These are phyloP conservation scores for Pichia sp. DNA, from an alignment of 1,139 yeast species.

Conservation along the genomic window DNA sequence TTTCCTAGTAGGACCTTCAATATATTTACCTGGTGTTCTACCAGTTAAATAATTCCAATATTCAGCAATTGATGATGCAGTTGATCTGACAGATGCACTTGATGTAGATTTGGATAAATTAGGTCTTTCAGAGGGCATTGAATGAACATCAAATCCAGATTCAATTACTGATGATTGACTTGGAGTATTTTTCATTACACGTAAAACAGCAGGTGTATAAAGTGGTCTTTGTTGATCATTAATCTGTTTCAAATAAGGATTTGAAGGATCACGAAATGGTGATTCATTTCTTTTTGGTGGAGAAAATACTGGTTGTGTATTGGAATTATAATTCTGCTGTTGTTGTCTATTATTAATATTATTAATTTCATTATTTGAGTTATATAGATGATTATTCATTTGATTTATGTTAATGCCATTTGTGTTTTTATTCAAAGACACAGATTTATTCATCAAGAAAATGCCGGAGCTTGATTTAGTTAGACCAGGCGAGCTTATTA, in stretches of 20 bases:
- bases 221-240: constrained; percentile 76
- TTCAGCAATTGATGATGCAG: constrained; percentile 23
- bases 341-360: neutral
- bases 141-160: constrained; percentile 10
- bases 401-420: too few relatives aligned
- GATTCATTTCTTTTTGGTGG: constrained; percentile 26
- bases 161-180: constrained; percentile 8
- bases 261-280: constrained; percentile 28
- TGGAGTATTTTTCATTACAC: constrained; percentile 30
- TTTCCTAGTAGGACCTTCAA: constrained; percentile 46
- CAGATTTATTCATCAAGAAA: neutral
- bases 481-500: neutral
- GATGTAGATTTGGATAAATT: constrained; percentile 18
- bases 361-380: neutral
- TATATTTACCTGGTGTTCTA: constrained; percentile 17
- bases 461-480: neutral
- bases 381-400: too few relatives aligned
- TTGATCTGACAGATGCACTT: constrained; percentile 22
- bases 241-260: constrained; percentile 42
- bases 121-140: constrained; percentile 18
- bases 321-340: neutral
- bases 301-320: constrained; percentile 2
- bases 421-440: too few relatives aligned
- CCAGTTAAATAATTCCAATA: constrained; percentile 26
- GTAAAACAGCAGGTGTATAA: constrained; percentile 83